Evolutionary conservation across 345 rosid genomes (phyloP).

Genomic region (Citrus hindsii): DNA sequence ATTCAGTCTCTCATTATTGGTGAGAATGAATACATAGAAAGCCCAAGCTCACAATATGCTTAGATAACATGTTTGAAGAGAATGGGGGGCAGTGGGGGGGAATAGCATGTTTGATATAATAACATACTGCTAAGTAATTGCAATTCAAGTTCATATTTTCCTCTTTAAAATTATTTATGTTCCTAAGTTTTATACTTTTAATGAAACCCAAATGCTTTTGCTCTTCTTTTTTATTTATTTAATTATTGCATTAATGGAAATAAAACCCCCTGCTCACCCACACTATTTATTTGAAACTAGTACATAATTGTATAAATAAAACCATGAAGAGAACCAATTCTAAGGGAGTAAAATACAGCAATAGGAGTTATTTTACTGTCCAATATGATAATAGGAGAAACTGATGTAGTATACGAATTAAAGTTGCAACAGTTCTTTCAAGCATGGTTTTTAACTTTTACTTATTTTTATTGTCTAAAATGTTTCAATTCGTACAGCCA

Average conservation of each 20-base stretch:
- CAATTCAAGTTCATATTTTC: background rate
- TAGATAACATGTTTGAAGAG: background rate
- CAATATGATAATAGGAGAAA: background rate
- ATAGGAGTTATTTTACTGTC: background rate
- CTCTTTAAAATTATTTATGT: background rate
- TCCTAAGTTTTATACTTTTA: background rate
- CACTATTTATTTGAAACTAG: background rate
- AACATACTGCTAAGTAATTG: background rate
- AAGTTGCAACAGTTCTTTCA: background rate
- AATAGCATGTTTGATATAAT: background rate
- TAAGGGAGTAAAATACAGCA: background rate
- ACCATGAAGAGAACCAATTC: background rate
- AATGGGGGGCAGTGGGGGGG: fast-evolving
- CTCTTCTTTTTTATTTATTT: background rate
- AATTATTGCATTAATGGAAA: background rate
- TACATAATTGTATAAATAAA: too few relatives aligned
- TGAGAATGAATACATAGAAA: background rate
- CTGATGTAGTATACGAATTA: too few relatives aligned
- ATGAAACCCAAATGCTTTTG: background rate
- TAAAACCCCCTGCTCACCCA: background rate
- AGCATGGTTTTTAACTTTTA: background rate
- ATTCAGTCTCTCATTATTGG: background rate
- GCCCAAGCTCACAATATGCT: background rate
- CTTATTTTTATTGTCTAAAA: too few relatives aligned
- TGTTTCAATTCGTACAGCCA: too few relatives aligned